phyloP scores from a whole-genome alignment of 2,329 filamentous ascomycete species.

The Trichoderma sp. region DNA sequence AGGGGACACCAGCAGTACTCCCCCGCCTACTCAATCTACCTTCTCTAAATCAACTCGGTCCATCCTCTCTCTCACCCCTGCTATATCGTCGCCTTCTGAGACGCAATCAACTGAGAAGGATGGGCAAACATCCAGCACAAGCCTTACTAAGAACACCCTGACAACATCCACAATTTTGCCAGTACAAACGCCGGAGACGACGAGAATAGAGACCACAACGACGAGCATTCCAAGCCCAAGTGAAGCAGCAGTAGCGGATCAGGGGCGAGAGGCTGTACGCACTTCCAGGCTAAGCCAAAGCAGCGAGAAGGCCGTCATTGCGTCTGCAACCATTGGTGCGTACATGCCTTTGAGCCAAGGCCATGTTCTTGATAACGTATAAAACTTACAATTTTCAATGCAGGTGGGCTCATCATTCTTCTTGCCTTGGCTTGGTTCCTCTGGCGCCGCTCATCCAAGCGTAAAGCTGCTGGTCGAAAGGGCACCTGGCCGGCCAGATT shows the following conservation, averaged over 20 bases:
- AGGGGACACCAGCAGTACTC: neutral
- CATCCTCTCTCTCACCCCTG: neutral
- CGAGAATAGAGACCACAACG: neutral
- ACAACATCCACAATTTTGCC: neutral
- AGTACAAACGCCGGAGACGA: neutral
- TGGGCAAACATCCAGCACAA: neutral
- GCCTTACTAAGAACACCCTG: neutral
- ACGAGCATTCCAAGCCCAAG: neutral
- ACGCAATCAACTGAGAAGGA: neutral
- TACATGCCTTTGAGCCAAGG: neutral
- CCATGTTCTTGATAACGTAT: neutral
- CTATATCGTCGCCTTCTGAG: neutral
- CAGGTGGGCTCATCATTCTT: conserved; percentile 44
- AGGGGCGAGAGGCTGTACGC: neutral
- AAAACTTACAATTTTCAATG: neutral
- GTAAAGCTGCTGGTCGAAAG: conserved; percentile 12
- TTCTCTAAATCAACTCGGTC: neutral
- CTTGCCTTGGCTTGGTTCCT: conserved; percentile 45
- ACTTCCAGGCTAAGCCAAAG: neutral
- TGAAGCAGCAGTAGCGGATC: neutral
- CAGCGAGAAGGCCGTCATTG: conserved; percentile 24
- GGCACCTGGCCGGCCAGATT: neutral
- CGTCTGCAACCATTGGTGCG: conserved; percentile 24
- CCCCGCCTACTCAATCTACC: neutral
- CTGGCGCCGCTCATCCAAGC: conserved; percentile 36